These are phyloP conservation scores for Artemisia argyi DNA, from an alignment of 129 eudicot genomes.

Conservation along the genomic window DNA sequence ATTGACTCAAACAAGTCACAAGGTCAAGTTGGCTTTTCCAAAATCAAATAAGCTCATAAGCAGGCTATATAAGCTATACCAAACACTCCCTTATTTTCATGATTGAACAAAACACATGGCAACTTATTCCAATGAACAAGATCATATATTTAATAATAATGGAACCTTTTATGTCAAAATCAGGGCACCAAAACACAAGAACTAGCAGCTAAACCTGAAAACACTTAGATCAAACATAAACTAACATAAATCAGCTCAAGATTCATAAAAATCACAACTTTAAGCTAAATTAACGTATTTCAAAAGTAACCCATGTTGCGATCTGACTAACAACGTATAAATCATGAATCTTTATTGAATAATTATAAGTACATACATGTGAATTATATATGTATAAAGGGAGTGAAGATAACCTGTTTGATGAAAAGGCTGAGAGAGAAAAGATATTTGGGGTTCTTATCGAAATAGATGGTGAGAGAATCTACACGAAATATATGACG, in stretches of 20 bases:
- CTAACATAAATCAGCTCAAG: slow-evolving; percentile 12
- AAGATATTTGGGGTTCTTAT: slow-evolving; percentile 33
- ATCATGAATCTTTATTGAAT: slow-evolving; percentile 4
- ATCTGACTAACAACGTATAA: slow-evolving; percentile 30
- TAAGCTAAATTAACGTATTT: slow-evolving; percentile 5
- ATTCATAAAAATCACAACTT: slow-evolving; percentile 14
- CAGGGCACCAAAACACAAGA: slow-evolving; percentile 22
- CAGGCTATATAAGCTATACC: too few relatives aligned
- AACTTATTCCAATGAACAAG: not conserved
- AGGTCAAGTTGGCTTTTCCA: too few relatives aligned
- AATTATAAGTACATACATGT: not conserved
- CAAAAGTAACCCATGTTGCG: slow-evolving; percentile 26
- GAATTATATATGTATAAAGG: slow-evolving; percentile 1
- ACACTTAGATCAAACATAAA: slow-evolving; percentile 29
- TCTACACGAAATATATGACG: slow-evolving; percentile 25
- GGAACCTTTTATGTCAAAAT: slow-evolving; percentile 10
- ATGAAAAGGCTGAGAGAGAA: slow-evolving; percentile 30
- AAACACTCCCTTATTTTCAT: too few relatives aligned
- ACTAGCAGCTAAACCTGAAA: slow-evolving; percentile 25
- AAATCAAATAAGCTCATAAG: too few relatives aligned
- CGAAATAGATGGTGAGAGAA: slow-evolving; percentile 33
- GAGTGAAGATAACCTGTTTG: slow-evolving; percentile 25
- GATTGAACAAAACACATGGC: slow-evolving; percentile 9
- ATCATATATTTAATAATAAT: slow-evolving; percentile 15
- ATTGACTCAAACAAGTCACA: too few relatives aligned